Evolutionary conservation across 192 early-diverging fungal species (phyloP).

Genomic region (Coemansia guatemalensis): DNA sequence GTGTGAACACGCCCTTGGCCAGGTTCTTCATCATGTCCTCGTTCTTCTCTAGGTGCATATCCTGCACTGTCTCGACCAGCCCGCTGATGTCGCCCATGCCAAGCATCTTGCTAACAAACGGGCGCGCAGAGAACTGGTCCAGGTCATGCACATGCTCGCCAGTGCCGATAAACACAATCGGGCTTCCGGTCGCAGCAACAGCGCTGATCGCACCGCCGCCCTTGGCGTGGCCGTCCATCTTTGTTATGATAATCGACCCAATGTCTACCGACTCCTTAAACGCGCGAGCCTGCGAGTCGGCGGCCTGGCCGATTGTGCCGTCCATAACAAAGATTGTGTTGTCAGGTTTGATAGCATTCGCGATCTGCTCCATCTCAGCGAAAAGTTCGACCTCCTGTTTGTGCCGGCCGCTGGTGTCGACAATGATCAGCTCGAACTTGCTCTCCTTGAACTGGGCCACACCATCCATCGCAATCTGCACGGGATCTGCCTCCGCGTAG

Average conservation of each 20-base stretch:
- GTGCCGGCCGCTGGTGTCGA: conserved; percentile 97
- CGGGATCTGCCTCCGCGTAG: conserved; percentile 93
- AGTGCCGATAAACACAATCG: conserved; percentile 95
- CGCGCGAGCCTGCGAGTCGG: conserved; percentile 87
- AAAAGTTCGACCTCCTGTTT: conserved; percentile 94
- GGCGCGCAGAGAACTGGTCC: conserved; percentile 82
- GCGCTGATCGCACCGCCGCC: conserved; percentile 98
- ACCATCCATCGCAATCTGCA: conserved; percentile 86
- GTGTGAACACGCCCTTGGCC: conserved; percentile 80
- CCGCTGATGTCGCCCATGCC: conserved; percentile 92
- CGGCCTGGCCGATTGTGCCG: conserved; percentile 96
- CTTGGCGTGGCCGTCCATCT: conserved; percentile 99
- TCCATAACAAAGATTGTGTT: conserved; percentile 98
- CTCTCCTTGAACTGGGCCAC: conserved; percentile 92
- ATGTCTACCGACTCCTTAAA: conserved; percentile 91
- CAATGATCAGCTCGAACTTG: conserved; percentile 94
- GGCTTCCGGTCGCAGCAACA: conserved; percentile 90
- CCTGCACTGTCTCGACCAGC: conserved; percentile 86
- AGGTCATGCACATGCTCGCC: conserved; percentile 97
- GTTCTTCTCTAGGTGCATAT: conserved; percentile 85
- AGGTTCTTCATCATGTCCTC: conserved; percentile 87
- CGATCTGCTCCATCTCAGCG: conserved; percentile 95
- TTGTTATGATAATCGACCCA: conserved; percentile 96
- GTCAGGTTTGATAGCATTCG: conserved; percentile 79
- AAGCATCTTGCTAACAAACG: conserved; percentile 92